These are phyloP conservation scores for Eimeria necatrix DNA, from an alignment of 169 alveolate species.

Conservation along the genomic window DNA sequence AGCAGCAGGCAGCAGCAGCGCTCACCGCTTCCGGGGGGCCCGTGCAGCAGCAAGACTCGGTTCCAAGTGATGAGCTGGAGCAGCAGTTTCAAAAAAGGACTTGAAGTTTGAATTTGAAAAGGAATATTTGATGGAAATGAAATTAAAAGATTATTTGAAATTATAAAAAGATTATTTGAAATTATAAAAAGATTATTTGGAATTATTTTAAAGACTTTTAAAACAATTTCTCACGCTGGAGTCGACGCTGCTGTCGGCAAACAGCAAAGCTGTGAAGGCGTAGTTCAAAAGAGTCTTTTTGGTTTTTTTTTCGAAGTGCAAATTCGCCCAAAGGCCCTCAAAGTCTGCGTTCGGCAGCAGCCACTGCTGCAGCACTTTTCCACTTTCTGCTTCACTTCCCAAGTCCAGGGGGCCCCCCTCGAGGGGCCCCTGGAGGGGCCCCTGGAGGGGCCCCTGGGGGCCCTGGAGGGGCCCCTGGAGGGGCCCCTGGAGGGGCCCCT, in stretches of 20 bases:
- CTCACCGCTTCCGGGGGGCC: slow-evolving; percentile 90
- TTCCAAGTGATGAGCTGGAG: slow-evolving; percentile 87
- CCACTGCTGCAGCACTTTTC: slow-evolving; percentile 86
- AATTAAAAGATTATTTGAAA: no score
- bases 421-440: not conserved
- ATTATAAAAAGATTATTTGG: not conserved
- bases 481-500: not conserved
- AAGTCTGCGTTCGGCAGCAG: slow-evolving; percentile 86
- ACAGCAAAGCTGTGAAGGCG: slow-evolving; percentile 86
- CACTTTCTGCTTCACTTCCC: not conserved
- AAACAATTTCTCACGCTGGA: slow-evolving; percentile 16
- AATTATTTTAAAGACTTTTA: not conserved
- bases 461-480: not conserved
- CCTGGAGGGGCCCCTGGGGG: not conserved
- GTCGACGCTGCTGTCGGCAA: slow-evolving; percentile 85
- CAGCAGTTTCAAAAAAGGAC: no score
- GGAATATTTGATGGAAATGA: not conserved
- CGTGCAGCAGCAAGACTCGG: slow-evolving; percentile 87
- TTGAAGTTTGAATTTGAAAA: not conserved
- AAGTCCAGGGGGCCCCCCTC: not conserved
- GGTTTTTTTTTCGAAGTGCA: slow-evolving; percentile 86
- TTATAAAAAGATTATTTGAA: no score
- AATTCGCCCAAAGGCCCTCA: slow-evolving; percentile 89
- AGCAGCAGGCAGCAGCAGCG: no score
- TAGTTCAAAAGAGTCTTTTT: slow-evolving; percentile 87